A percentile compares a stretch with the other conserved stretches of the same genome.
Conservation (phyloP, 2,329 filamentous ascomycete species). For the Xylariales sp. region DNA sequence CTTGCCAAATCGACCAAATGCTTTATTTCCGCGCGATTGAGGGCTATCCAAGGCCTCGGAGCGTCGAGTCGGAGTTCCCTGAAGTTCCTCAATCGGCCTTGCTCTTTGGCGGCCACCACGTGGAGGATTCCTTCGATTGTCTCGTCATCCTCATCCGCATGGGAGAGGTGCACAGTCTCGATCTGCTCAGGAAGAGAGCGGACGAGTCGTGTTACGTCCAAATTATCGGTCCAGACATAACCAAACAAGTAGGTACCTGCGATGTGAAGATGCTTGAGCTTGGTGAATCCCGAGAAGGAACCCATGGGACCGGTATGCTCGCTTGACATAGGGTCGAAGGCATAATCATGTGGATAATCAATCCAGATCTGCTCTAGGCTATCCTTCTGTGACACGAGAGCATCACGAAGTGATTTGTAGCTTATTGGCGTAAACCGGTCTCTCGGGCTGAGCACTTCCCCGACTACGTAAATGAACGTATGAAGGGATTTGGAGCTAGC, state of each 20-base stretch:
- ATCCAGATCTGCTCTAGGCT: conserved; percentile 11
- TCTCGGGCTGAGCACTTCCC: conserved; percentile 9
- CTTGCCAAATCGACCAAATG: neutral
- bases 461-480: conserved; percentile 10
- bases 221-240: conserved; percentile 7
- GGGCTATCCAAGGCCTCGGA: neutral
- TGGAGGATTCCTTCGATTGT: conserved; percentile 3
- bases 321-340: conserved; percentile 6
- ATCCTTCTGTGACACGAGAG: conserved; percentile 9
- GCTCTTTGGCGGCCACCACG: conserved; percentile 4
- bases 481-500: conserved; percentile 5
- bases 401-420: conserved; percentile 4
- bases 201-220: conserved; percentile 7
- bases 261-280: conserved; percentile 11
- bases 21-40: neutral
- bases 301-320: conserved; percentile 9
- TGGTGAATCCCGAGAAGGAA: conserved; percentile 5
- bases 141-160: conserved; percentile 12
- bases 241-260: conserved; percentile 11
- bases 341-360: conserved; percentile 11
- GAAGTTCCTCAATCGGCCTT: conserved; percentile 2
- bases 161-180: conserved; percentile 3
- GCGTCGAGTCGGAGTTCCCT: conserved; percentile 6
- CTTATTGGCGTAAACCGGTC: conserved; percentile 11
- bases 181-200: conserved; percentile 9